phyloP scores from a whole-genome alignment of 2,329 filamentous ascomycete genomes.

The Colletotrichum simmondsii region DNA sequence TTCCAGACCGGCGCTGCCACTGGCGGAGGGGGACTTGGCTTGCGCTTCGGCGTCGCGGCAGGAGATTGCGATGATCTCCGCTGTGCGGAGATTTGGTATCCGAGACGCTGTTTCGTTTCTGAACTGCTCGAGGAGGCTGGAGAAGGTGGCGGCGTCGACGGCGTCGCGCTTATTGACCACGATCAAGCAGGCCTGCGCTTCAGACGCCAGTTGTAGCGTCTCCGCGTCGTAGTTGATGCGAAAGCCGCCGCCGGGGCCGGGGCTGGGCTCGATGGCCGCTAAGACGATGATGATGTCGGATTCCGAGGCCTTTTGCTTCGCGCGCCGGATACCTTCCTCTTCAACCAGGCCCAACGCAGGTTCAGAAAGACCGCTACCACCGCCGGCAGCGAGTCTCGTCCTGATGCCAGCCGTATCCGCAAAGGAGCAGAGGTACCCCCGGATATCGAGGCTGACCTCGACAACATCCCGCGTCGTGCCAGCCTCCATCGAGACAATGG shows the following conservation, averaged over 20 bases:
- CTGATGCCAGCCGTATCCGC: slow-evolving; percentile 94
- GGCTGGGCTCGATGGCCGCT: slow-evolving; percentile 73
- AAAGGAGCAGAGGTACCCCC: slow-evolving; percentile 91
- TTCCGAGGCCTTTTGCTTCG: slow-evolving; percentile 81
- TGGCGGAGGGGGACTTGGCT: background rate
- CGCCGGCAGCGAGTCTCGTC: slow-evolving; percentile 45
- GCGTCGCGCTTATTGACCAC: slow-evolving; percentile 73
- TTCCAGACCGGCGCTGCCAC: background rate
- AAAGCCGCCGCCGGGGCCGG: slow-evolving; percentile 42
- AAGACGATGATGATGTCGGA: slow-evolving; percentile 89
- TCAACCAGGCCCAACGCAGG: slow-evolving; percentile 77
- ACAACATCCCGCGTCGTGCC: slow-evolving; percentile 95
- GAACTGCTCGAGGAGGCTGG: slow-evolving; percentile 54
- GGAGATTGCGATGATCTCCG: slow-evolving; percentile 71
- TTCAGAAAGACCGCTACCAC: slow-evolving; percentile 37
- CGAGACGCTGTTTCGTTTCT: slow-evolving; percentile 46
- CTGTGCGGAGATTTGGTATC: slow-evolving; percentile 52
- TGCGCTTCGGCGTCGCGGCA: slow-evolving; percentile 70
- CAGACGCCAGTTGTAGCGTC: slow-evolving; percentile 63
- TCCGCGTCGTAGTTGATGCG: slow-evolving; percentile 65
- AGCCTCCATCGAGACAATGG: slow-evolving; percentile 92
- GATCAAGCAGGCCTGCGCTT: slow-evolving; percentile 61
- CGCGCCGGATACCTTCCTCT: slow-evolving; percentile 88
- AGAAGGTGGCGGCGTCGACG: slow-evolving; percentile 48
- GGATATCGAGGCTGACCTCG: slow-evolving; percentile 89